Evolutionary conservation across 2,329 filamentous ascomycete species (phyloP), one percentile per base, ranked within the genome.

Genomic region (Alternaria infectoria): DNA sequence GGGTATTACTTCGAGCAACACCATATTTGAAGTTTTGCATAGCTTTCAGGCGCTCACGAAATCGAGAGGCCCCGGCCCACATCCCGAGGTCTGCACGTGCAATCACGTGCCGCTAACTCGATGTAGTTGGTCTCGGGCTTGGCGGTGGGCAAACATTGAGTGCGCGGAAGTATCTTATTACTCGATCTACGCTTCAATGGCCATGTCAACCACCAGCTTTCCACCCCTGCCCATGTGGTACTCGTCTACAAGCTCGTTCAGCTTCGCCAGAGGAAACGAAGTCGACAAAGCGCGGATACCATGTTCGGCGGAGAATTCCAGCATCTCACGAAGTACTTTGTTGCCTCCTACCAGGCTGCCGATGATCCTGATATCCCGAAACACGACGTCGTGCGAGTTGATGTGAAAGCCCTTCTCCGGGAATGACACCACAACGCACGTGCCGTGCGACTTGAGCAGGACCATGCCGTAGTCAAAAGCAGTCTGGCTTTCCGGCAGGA

Each of bases 391-490:
- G 13, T 76, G 64, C 3, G 81, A 76, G 1, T 79, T 81, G n/a
- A 83, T 61, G 19, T 81, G 79, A 60, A 83, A 83, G 1, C 81
- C 81, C 11, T 76, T 70, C 49, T 81, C 79, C 0, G 83, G 83
- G 69, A 84, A 85, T 0, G 81, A 84, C 2, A 85, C 82, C 0
- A 84, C 70, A 6, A 85, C 79, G 62, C 81, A 83, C n/a, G 70
- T 81, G 0, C 82, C 82, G 56, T 84, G 83, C 50, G 81, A 82
- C 50, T 79, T 79, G 19, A 85, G 65, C 6, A 85, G 70, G 4
- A 69, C 68, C 70, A 84, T 77, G 8, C 81, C 83, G 56, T 83
- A 85, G 61, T 85, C 82, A 65, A 85, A 85, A 0, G 80, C 83
- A 10, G 71, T 73, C 66, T 85, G 83, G 44, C 78, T 81, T 64